Base-by-base conservation (phyloP, 441 rosid genomes). In the Biscutella auriculata region DNA sequence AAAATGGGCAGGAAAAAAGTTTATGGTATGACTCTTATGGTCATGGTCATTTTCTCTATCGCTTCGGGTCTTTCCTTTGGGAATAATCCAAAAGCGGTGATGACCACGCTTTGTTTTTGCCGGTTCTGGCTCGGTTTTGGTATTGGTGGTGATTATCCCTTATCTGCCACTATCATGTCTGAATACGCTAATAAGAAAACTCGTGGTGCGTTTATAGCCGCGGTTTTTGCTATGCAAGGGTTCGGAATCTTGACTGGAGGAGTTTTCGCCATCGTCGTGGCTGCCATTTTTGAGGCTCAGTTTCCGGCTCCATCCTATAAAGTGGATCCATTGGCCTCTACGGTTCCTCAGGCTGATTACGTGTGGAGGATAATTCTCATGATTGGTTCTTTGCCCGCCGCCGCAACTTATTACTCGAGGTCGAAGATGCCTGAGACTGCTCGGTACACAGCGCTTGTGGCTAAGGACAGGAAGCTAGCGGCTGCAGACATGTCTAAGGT, bases 71-170 rank as follows among this genome's bases (percentile, higher is more conserved):
- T 81, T 3, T 81, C 84, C 16, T 81, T 81, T 9, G 79, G 84
- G 5, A 33, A 41, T 1, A 29, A 53, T 8, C 15, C 67, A 15
- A 66, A 73, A 14, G 65, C 77, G 5, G 84, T 81, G 23, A 48
- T 81, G 28, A 51, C 80, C 5, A 76, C 87, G 33, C 79, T 81
- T 29, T 81, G 82, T 53, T 81, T 79, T 5, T 69, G 63, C 19
- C 69, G 87, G 44, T 79, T 81, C 66, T 78, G 87, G 87, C 82
- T 81, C n/a, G 87, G 87, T 9, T 73, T 81, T 17, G 84, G 87
- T 8, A 69, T 79, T 6, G 86, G 86, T 8, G 86, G 83, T 11
- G 86, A 76, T 54, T 78, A 81, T 9, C 86, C 83, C 9, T 77
- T 81, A 27, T 81, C 84, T 1, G 87, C 87, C 9, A 79, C 87